Evolutionary conservation across 306 rosid species (phyloP), one percentile per base, ranked within the genome.

Genomic region (Cucurbita maxima): DNA sequence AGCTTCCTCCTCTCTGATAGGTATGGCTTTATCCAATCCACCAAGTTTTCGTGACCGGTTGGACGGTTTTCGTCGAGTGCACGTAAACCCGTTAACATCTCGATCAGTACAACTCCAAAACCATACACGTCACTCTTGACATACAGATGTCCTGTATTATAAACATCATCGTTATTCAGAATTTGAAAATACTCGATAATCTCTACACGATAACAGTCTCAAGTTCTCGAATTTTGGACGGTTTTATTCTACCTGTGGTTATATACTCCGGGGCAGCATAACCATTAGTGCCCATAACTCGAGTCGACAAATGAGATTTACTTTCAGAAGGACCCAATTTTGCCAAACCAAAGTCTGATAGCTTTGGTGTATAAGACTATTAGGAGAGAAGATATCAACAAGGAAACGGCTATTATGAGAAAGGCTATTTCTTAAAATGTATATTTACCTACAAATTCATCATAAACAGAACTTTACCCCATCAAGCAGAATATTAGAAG

Each of bases 231-330:
- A 72, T 19, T 60, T 76, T 16, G 51, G 7, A 54, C 18, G 25
- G 40, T 11, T 74, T 8, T 36, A 18, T 60, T 79, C 38, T 76
- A 90, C 99, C 97, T 77, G 97, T 95, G 66, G 88, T 87, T 61
- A 95, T 85, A 58, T 95, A 95, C 75, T 95, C 99, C 3, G 97
- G 99, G 77, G 99, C 99, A 7, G 99, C 96, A 81, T 95, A 95
- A 58, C 99, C 99, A 74, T 81, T 81, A 18, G 99, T 95, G 71
- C 99, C 99, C 99, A 95, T 91, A 38, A 95, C 96, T 55, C 96
- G 82, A 71, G 99, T 95, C 30, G 99, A 86, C 72, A 95, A 84
- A 54, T 95, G 99, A 34, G 99, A 95, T 74, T 80, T 89, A 84
- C 99, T 95, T 15, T 91, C 99, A 8, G 99, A 89, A 81, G 99